Evolutionary conservation across 768 basidiomycete genomes (phyloP), one percentile per base, ranked within the genome.

Genomic region (Leucosporidium creatinivorum): DNA sequence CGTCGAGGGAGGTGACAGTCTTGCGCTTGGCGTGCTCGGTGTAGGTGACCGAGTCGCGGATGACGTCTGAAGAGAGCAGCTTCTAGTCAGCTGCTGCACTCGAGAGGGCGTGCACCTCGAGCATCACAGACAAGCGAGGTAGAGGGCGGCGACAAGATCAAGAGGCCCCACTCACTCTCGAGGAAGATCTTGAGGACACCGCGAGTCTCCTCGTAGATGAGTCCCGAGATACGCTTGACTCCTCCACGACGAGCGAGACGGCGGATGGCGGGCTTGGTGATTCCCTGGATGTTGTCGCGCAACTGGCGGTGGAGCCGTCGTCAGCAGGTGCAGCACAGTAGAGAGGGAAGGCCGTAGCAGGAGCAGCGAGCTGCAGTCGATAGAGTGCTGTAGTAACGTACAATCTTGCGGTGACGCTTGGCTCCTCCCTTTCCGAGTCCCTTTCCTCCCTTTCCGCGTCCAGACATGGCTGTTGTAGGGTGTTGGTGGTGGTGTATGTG

Each of bases 341-440:
- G 33, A 33, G 33, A 10, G 33, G 13, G 58, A 63, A 36, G 66
- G 58, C 57, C 56, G 44, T 2, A 62, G 66, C 6, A 62, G 25
- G 48, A 28, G 56, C 55, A 28, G 3, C 55, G 26, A n/a, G n/a
- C n/a, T n/a, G n/a, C n/a, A n/a, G n/a, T n/a, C n/a, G n/a, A n/a
- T n/a, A n/a, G n/a, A n/a, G n/a, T n/a, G n/a, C n/a, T n/a, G n/a
- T n/a, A n/a, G n/a, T n/a, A n/a, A 33, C 55, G 8, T 30, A 56
- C 55, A 56, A 96, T 92, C 82, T 94, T 96, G 78, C 92, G 88
- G 81, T 93, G 91, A 80, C 92, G 87, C 84, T 92, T 91, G 54
- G 90, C 89, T 79, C 92, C 92, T 77, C 92, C 91, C 86, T 93
- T 94, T 81, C 92, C 92, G 80, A 94, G 89, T 79, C 91, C 91